Percentiles rank a stretch among this genome's conserved stretches.
phyloP scores from a whole-genome alignment of 2,329 filamentous ascomycete species.

The Zarea fungicola region DNA sequence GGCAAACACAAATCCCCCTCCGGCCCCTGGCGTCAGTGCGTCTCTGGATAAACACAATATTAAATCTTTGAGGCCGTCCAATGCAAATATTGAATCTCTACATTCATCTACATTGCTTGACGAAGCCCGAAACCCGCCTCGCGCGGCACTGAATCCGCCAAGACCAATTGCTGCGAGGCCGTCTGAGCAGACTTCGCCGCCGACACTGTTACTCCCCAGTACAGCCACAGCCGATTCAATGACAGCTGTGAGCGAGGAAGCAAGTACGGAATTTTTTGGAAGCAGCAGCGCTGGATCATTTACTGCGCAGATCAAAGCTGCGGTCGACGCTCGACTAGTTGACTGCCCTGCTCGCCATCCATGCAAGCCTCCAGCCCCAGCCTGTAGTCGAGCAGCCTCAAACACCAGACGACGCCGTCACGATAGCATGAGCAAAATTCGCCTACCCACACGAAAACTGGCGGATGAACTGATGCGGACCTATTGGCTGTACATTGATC shows the following conservation, averaged over 20 bases:
- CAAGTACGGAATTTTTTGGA: constrained; percentile 39
- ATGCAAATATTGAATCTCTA: no score
- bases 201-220: no score
- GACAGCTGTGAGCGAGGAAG: constrained; percentile 38
- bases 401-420: background rate
- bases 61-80: no score
- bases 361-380: background rate
- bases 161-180: constrained; percentile 8
- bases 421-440: constrained; percentile 27
- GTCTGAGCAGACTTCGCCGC: no score
- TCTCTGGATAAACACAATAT: background rate
- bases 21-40: background rate
- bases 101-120: background rate
- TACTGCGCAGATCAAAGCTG: constrained; percentile 40
- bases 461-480: constrained; percentile 40
- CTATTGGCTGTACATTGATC: constrained; percentile 43
- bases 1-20: background rate
- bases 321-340: constrained; percentile 30
- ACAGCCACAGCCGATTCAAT: constrained; percentile 40
- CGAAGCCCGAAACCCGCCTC: background rate
- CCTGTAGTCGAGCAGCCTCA: no score
- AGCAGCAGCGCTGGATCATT: constrained; percentile 43
- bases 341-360: background rate
- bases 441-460: constrained; percentile 38
- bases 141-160: background rate